phyloP scores from a whole-genome alignment of 1,284 basidiomycete species.

The Rhodotorula sp. region DNA sequence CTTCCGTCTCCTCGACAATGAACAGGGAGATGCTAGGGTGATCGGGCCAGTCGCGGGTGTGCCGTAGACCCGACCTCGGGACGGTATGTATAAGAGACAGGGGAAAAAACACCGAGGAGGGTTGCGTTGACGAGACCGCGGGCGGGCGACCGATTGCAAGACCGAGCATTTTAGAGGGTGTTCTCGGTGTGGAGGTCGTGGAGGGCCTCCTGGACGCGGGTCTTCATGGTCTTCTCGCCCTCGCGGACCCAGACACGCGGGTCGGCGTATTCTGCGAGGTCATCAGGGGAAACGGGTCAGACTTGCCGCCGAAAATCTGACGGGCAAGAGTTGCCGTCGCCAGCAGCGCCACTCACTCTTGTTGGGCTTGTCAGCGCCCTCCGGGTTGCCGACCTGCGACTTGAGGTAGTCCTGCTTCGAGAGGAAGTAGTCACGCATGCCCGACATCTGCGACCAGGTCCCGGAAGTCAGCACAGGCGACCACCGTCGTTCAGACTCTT shows the following conservation, averaged over 20 bases:
- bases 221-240: conserved; percentile 89
- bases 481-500: not conserved
- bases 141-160: not conserved
- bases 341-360: not conserved
- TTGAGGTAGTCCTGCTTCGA: conserved; percentile 81
- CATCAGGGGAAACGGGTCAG: too few relatives aligned
- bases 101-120: not conserved
- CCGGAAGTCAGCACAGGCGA: not conserved
- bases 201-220: conserved; percentile 89
- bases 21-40: too few relatives aligned
- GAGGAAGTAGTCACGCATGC: conserved; percentile 70
- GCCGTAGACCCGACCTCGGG: too few relatives aligned
- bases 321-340: too few relatives aligned
- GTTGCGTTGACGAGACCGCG: not conserved
- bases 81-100: not conserved
- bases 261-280: conserved; percentile 20
- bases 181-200: conserved; percentile 5
- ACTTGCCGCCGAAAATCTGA: not conserved
- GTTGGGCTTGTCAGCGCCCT: conserved; percentile 55
- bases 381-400: conserved; percentile 83
- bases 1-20: too few relatives aligned
- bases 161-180: not conserved
- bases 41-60: too few relatives aligned
- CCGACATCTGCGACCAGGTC: conserved; percentile 12
- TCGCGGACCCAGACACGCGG: conserved; percentile 10